Evolutionary conservation across 2,329 filamentous ascomycete genomes (phyloP), one percentile per base, ranked within the genome.

Genomic region (Colletotrichum sp.): DNA sequence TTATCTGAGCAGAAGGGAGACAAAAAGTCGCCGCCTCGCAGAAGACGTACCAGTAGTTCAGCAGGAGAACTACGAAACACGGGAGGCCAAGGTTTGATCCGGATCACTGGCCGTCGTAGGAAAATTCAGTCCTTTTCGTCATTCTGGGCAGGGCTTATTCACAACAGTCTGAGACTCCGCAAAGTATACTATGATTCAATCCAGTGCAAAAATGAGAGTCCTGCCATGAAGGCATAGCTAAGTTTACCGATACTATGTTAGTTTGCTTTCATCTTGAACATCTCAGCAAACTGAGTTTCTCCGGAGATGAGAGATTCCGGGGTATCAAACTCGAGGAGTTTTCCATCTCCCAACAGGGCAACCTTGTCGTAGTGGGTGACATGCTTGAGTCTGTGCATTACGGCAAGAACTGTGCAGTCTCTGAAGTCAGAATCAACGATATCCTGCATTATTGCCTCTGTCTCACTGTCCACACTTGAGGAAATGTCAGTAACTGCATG

Each of bases 371-470:
- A 81, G 7, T 67, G 70, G 15, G 52, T 24, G 12, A 80, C 75
- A 30, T 80, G 71, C 26, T 36, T 67, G 28, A 79, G 77, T 3
- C 77, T 68, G 65, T 80, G 78, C 72, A 79, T 78, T 6, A 80
- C 77, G 12, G 79, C 74, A 30, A 80, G 55, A 3, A 81, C 77
- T 16, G 79, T 80, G 32, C 77, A 73, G 56, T 70, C 72, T 12
- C 55, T 60, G 68, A 81, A 80, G 15, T 77, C 77, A 5, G 30
- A 75, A 70, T 80, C 78, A 36, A 81, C 72, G 8, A 80, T 70
- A n/a, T 77, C 58, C 71, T 80, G 78, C 76, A 80, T 80, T 12
- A 77, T 55, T 8, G 73, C 32, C 52, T 81, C 79, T 2, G 79
- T 81, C 15, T 77, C 71, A 36, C 32, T 28, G 26, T 80, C 79